Base-by-base conservation (phyloP, 2,329 filamentous ascomycete species). In the Fusarium subtropicale region DNA sequence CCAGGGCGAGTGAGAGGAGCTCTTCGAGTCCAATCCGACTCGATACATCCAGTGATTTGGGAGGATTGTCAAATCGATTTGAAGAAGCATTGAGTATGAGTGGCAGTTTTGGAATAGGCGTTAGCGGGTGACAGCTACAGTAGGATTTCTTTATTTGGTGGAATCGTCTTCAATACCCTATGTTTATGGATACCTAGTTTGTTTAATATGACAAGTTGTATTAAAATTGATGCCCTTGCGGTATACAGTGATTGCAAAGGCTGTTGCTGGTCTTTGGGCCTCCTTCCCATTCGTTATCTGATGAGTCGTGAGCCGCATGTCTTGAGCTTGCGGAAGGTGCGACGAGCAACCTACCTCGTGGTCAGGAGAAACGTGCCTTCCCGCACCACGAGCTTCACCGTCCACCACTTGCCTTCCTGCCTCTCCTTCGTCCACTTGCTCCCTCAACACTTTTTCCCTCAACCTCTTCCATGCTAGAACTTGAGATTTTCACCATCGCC, bases 21-120 rank as follows among this genome's bases (percentile, higher is more conserved):
- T 74, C 77, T 1, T 73, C 73, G 1, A 79, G 69, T 22, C 72
- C 77, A 1, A 71, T 76, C 3, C 67, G 74, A 0, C 42, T 78
- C 4, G 78, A 77, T 1, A 71, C 72, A 11, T 73, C 76, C 15
- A 67, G 60, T 20, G 76, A 78, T 11, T 24, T 79, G 11, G 64
- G 64, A 7, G 71, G 73, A 1, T 60, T 81, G 8, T 71, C 76
- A 1, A 70, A 72, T 20, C 74, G 75, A 22, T 69, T 81, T 56
- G 76, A 78, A 24, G 76, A 78, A 26, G 64, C 33, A 15, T 30
- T 81, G 64, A 76, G 72, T 30, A 69, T 81, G 60, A 75, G 74
- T 7, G 71, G 75, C 33, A 73, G 68, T 26, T 72, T 69, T 34
- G 48, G 75, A 7, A 79, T 79, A 62, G 77, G 76, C 47, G 76